Evolutionary conservation across 331 rosid genomes (phyloP).

Genomic region (Quercus lobata): DNA sequence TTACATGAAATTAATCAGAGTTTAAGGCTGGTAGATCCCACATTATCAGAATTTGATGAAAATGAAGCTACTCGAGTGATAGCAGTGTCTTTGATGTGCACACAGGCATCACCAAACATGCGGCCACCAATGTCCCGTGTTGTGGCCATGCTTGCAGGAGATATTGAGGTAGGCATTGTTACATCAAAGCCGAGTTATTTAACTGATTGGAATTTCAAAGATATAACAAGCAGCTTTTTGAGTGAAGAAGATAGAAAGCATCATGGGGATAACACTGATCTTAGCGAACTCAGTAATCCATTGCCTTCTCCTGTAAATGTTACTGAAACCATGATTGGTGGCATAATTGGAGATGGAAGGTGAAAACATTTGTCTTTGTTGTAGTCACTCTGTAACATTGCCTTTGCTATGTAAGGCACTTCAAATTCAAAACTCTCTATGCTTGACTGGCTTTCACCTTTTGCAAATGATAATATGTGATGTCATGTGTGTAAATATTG

Average conservation of each 20-base stretch:
- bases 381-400: too few species aligned
- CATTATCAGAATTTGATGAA: constrained; percentile 9
- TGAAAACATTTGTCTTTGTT: too few species aligned
- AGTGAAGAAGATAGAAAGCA: background rate
- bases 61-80: constrained; percentile 8
- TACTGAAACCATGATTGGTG: too few species aligned
- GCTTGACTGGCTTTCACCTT: too few species aligned
- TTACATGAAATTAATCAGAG: constrained; percentile 2
- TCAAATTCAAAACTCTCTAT: too few species aligned
- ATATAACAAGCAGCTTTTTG: constrained; percentile 14
- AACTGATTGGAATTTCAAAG: constrained; percentile 21
- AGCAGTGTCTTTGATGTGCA: constrained; percentile 19
- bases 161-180: background rate
- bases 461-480: too few species aligned
- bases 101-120: constrained; percentile 20
- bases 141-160: constrained; percentile 25
- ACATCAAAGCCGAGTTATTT: constrained; percentile 27
- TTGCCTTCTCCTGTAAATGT: too few species aligned
- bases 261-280: too few species aligned
- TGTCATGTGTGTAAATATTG: too few species aligned
- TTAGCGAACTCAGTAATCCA: too few species aligned
- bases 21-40: constrained; percentile 16
- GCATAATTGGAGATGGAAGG: too few species aligned
- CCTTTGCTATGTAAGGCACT: too few species aligned
- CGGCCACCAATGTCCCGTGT: constrained; percentile 29